A percentile compares a stretch with the other conserved stretches of the same genome.
These are phyloP conservation scores for Pythium phragmitis DNA, from an alignment of 352 stramenopile genomes.

Conservation along the genomic window DNA sequence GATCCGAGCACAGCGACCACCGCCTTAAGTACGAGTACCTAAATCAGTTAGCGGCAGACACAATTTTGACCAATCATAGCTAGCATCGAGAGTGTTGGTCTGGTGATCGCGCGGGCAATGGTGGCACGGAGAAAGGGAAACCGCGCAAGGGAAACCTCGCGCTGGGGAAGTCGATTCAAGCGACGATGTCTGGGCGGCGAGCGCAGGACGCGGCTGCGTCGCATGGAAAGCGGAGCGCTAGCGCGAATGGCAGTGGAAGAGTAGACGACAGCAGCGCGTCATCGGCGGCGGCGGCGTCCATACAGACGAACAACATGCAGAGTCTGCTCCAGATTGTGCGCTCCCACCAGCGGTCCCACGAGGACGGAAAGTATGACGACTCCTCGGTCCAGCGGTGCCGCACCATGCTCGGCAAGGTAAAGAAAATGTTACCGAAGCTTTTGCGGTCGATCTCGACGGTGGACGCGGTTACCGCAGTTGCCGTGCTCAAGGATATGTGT, in stretches of 20 bases:
- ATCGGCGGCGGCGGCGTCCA: background rate
- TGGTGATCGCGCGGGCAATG: constrained; percentile 6
- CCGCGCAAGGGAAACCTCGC: constrained; percentile 12
- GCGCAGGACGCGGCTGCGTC: constrained; percentile 9
- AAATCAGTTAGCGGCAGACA: constrained; percentile 8
- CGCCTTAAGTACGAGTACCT: constrained; percentile 19
- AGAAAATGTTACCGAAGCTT: constrained; percentile 28
- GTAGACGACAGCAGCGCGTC: background rate
- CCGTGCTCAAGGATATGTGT: constrained; percentile 27
- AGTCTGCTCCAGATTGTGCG: constrained; percentile 24
- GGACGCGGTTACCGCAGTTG: background rate
- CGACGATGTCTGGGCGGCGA: constrained; percentile 40
- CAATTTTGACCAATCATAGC: constrained; percentile 20
- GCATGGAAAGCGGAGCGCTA: background rate
- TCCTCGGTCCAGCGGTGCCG: constrained; percentile 23
- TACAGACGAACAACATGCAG: constrained; percentile 18
- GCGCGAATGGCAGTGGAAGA: background rate
- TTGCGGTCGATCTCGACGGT: constrained; percentile 22
- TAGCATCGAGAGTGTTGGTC: constrained; percentile 27
- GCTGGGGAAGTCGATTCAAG: background rate
- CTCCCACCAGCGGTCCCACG: constrained; percentile 26
- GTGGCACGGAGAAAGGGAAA: constrained; percentile 21
- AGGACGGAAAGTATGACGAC: constrained; percentile 20
- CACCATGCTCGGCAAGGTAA: constrained; percentile 28
- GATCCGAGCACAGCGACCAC: background rate